phyloP scores from a whole-genome alignment of 1,284 basidiomycete genomes.

The Ceratobasidium papillatum region DNA sequence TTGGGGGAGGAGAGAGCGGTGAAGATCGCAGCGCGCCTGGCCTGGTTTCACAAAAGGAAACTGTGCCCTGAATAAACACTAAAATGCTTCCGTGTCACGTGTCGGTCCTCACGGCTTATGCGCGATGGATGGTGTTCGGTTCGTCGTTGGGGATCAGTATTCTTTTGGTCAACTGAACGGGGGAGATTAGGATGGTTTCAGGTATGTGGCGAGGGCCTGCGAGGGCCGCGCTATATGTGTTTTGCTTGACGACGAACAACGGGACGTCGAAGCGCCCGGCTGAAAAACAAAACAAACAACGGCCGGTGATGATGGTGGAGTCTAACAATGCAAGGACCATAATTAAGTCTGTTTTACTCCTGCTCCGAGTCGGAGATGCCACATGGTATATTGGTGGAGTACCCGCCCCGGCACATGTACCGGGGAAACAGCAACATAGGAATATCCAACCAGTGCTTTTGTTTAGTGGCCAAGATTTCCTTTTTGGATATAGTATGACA shows the following conservation, averaged over 20 bases:
- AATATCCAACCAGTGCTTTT: neutral
- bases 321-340: neutral
- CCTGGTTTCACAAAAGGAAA: slow-evolving; percentile 10
- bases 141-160: neutral
- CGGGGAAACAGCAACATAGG: neutral
- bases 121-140: neutral
- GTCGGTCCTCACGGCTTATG: slow-evolving; percentile 2
- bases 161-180: neutral
- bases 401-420: neutral
- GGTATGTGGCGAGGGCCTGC: neutral
- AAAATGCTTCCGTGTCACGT: slow-evolving; percentile 36
- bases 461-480: neutral
- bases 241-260: slow-evolving; percentile 7
- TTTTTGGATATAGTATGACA: neutral
- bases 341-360: neutral
- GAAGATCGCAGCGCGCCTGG: neutral
- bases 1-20: neutral
- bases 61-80: slow-evolving; percentile 14
- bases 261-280: slow-evolving; percentile 10
- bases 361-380: slow-evolving; percentile 8
- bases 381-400: too few relatives aligned
- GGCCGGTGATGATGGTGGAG: neutral
- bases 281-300: slow-evolving; percentile 1
- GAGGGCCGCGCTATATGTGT: neutral
- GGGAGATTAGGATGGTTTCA: neutral